Evolutionary conservation across 2,329 filamentous ascomycete species (phyloP).

Genomic region (Pyricularia grisea): DNA sequence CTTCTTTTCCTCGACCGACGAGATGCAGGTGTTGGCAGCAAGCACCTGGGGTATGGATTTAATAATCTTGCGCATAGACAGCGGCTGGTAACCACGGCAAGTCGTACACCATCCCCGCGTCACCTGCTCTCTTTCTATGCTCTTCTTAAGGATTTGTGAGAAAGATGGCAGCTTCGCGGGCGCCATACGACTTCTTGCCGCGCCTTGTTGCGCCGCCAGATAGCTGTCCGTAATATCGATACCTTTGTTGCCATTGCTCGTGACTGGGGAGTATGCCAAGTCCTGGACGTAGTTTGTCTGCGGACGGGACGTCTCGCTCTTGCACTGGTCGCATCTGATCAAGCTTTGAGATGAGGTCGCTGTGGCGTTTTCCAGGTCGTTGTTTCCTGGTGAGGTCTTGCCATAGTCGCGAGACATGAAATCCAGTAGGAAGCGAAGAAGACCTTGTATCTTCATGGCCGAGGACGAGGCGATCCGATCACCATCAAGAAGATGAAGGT

Average conservation of each 20-base stretch:
- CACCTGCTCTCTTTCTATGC: slow-evolving; percentile 80
- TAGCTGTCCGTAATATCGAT: slow-evolving; percentile 2
- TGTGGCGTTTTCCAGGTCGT: slow-evolving; percentile 61
- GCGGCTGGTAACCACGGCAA: slow-evolving; percentile 83
- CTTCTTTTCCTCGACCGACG: slow-evolving; percentile 60
- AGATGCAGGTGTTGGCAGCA: slow-evolving; percentile 70
- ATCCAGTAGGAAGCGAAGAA: slow-evolving; percentile 78
- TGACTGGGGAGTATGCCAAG: slow-evolving; percentile 52
- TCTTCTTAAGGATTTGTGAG: slow-evolving; percentile 84
- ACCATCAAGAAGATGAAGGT: slow-evolving; percentile 74
- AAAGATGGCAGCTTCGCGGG: slow-evolving; percentile 38
- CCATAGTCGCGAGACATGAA: slow-evolving; percentile 71
- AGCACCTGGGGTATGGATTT: slow-evolving; percentile 76
- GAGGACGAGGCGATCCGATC: slow-evolving; percentile 41
- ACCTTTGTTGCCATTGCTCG: neutral
- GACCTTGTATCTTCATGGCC: slow-evolving; percentile 66
- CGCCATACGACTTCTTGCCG: slow-evolving; percentile 12
- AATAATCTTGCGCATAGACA: slow-evolving; percentile 77
- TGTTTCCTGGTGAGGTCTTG: slow-evolving; percentile 51
- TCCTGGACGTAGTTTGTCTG: slow-evolving; percentile 79
- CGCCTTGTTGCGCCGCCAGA: slow-evolving; percentile 36
- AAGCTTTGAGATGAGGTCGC: slow-evolving; percentile 61
- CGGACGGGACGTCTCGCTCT: slow-evolving; percentile 73
- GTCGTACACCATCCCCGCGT: slow-evolving; percentile 88
- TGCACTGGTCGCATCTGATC: slow-evolving; percentile 80